These are phyloP conservation scores for Prunus mume DNA, from an alignment of 306 rosid species.

Conservation along the genomic window DNA sequence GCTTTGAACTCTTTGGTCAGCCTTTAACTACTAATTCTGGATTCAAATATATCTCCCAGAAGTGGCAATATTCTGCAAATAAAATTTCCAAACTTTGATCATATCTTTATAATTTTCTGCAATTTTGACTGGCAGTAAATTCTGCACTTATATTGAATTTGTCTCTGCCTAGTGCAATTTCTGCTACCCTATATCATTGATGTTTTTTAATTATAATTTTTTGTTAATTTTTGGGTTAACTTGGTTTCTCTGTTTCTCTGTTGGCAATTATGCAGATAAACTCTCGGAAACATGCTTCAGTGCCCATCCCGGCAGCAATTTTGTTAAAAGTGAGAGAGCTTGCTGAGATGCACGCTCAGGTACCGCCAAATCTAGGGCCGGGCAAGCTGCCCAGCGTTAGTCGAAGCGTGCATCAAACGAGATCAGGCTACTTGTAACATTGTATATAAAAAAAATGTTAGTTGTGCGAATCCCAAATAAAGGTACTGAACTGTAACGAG, in stretches of 20 bases:
- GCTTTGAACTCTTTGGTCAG: constrained; percentile 12
- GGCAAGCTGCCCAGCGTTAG: constrained; percentile 40
- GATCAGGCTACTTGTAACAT: constrained; percentile 62
- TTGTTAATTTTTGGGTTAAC: background rate
- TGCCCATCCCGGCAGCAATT: constrained; percentile 72
- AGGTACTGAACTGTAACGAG: constrained; percentile 21
- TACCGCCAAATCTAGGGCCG: constrained; percentile 52
- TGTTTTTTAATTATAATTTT: background rate
- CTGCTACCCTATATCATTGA: background rate
- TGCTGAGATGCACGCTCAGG: constrained; percentile 78
- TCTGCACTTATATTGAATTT: background rate
- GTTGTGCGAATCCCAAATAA: constrained; percentile 24
- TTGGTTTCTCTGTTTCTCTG: background rate
- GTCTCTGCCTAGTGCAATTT: background rate
- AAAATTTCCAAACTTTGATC: background rate
- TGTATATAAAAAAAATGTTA: constrained; percentile 54
- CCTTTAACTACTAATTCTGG: constrained; percentile 12
- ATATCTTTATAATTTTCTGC: background rate
- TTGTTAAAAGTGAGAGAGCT: constrained; percentile 80
- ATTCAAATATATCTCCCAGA: background rate
- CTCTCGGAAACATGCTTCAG: constrained; percentile 72
- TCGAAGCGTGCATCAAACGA: constrained; percentile 39
- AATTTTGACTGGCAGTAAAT: background rate
- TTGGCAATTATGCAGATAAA: constrained; percentile 44
- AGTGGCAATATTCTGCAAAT: background rate